phyloP scores from a whole-genome alignment of 345 rosid genomes.

The sweet orange (Citrus sinensis) region DVS_A1.0 CM039169.1:3637501-3638000 shows the following conservation, averaged over 20 bases:
- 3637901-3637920: not conserved
- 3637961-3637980: not conserved
- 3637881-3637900: not conserved
- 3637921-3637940: not conserved
- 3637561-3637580: conserved; percentile 84
- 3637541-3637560: conserved; percentile 48
- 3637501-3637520: not conserved
- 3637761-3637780: not conserved
- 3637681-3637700: not conserved
- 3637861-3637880: not conserved
- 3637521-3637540: conserved; percentile 36
- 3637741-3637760: not conserved
- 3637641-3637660: not conserved
- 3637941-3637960: not conserved
- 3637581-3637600: conserved; percentile 2
- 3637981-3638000: not conserved
- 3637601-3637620: not conserved
- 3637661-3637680: not conserved
- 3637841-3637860: not conserved
- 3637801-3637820: not conserved
- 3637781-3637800: not conserved
- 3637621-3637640: not conserved
- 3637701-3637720: not conserved
- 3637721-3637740: not conserved
- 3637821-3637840: not conserved